Conservation (phyloP, 441 rosid species). For the Jatropha podagrica region DNA sequence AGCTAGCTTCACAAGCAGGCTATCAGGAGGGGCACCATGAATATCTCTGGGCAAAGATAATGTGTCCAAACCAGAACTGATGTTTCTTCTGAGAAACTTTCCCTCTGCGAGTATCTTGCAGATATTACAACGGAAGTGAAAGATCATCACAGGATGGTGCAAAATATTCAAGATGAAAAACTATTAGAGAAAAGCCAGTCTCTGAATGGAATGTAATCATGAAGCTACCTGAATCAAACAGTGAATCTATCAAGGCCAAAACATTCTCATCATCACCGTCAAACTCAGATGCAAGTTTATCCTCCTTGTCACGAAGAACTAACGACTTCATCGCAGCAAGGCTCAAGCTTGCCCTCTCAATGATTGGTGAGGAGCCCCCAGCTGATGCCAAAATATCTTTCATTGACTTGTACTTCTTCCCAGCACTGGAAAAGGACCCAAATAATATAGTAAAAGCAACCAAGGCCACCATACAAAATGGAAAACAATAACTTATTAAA, state of each 20-base stretch:
- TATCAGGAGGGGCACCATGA: slow-evolving; percentile 81
- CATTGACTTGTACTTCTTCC: slow-evolving; percentile 65
- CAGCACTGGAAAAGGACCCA: slow-evolving; percentile 50
- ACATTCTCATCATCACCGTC: slow-evolving; percentile 61
- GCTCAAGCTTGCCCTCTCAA: slow-evolving; percentile 81
- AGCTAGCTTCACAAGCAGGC: slow-evolving; percentile 78
- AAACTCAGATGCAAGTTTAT: slow-evolving; percentile 53
- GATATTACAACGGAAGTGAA: slow-evolving; percentile 65
- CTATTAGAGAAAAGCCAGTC: not conserved
- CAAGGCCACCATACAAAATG: slow-evolving; percentile 25
- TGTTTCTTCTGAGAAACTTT: slow-evolving; percentile 72
- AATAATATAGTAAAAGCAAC: slow-evolving; percentile 14
- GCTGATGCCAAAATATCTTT: slow-evolving; percentile 75
- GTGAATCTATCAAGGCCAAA: slow-evolving; percentile 38
- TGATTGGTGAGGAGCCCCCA: slow-evolving; percentile 78
- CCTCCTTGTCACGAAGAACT: slow-evolving; percentile 93
- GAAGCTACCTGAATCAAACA: slow-evolving; percentile 73
- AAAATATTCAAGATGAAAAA: slow-evolving; percentile 14
- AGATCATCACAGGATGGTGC: slow-evolving; percentile 46
- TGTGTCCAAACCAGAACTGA: slow-evolving; percentile 47
- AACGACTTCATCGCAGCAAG: slow-evolving; percentile 87
- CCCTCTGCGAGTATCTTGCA: slow-evolving; percentile 79
- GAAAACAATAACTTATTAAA: slow-evolving; percentile 9
- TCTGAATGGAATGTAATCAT: slow-evolving; percentile 12
- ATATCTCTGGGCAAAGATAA: slow-evolving; percentile 66